These are phyloP conservation scores for Conticribra weissflogii DNA, from an alignment of 108 stramenopile genomes.

Conservation along the genomic window DNA sequence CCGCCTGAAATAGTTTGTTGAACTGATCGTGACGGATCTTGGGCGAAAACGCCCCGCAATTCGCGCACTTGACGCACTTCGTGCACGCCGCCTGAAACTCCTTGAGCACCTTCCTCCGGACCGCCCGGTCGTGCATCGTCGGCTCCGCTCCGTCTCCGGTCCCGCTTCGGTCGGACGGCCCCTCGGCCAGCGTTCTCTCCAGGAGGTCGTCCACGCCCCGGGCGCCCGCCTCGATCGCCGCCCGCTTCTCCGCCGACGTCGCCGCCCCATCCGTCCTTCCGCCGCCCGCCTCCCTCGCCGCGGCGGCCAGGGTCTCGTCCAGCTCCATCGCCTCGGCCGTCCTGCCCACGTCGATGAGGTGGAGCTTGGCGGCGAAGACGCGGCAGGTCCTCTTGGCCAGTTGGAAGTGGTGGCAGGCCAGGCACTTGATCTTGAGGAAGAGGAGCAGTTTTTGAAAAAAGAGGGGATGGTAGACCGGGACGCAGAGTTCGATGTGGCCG, in stretches of 20 bases:
- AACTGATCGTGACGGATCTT: slow-evolving; percentile 93
- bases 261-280: slow-evolving; percentile 9
- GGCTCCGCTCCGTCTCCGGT: slow-evolving; percentile 6
- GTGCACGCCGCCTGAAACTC: slow-evolving; percentile 71
- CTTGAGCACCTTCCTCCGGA: slow-evolving; percentile 65
- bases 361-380: slow-evolving; percentile 67
- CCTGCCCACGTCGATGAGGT: slow-evolving; percentile 63
- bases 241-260: slow-evolving; percentile 13
- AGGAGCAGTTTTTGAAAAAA: slow-evolving; percentile 78
- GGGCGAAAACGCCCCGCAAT: slow-evolving; percentile 89
- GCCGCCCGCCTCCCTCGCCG: slow-evolving; percentile 20
- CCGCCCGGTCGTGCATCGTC: slow-evolving; percentile 69
- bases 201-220: slow-evolving; percentile 45
- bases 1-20: slow-evolving; percentile 93
- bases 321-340: slow-evolving; percentile 62
- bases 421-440: slow-evolving; percentile 91
- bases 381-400: slow-evolving; percentile 38
- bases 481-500: slow-evolving; percentile 96
- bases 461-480: slow-evolving; percentile 95
- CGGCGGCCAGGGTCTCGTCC: slow-evolving; percentile 61
- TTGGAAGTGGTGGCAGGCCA: slow-evolving; percentile 91
- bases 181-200: slow-evolving; percentile 15
- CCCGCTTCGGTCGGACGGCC: neutral
- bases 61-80: slow-evolving; percentile 72
- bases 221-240: slow-evolving; percentile 10